Base-by-base conservation (phyloP, 2,329 filamentous ascomycete species). In the Aspergillus sojae region DNA sequence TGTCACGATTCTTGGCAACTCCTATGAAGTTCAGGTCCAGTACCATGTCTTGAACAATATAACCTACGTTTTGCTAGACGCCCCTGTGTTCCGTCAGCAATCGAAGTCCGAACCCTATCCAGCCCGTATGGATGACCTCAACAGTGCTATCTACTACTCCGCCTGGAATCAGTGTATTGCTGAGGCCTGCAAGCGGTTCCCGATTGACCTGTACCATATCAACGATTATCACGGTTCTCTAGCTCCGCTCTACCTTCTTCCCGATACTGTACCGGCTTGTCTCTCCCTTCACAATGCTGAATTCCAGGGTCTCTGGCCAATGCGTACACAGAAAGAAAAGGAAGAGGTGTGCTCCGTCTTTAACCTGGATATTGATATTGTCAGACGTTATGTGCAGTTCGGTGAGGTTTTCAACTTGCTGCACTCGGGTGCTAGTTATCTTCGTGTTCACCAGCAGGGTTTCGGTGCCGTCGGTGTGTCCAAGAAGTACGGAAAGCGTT, bases 111-210 rank as follows among this genome's bases (percentile, higher is more conserved):
- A 90, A 65, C 88, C 88, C 0, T 90, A 90, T 69, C 88, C 88
- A 19, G 80, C 87, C 39, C 84, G 88, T 39, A 91, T 91, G 88
- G 88, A 91, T 71, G 88, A 91, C 71, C 80, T 90, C 60, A 86
- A 89, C 65, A 87, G 84, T 66, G 88, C 88, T 12, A 86, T 91
- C 53, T 89, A 89, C 75, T 90, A 90, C 72, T 89, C 86, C 2
- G 87, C 87, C 2, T 91, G 88, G 88, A 91, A 91, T 67, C 86
- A 87, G 73, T 91, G 88, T 72, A 89, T 91, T 68, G 87, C 88
- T 6, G 83, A 88, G 67, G 79, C 87, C 1, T 84, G 89, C 67
- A 83, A 83, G 62, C 84, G 88, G 16, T 91, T 90, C 72, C 83
- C 85, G 0, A 80, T 88, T 63, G 86, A 89, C 68, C 72, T 89